phyloP scores from a whole-genome alignment of 73 alveolate genomes.

The Tetrahymena malaccensis region DNA sequence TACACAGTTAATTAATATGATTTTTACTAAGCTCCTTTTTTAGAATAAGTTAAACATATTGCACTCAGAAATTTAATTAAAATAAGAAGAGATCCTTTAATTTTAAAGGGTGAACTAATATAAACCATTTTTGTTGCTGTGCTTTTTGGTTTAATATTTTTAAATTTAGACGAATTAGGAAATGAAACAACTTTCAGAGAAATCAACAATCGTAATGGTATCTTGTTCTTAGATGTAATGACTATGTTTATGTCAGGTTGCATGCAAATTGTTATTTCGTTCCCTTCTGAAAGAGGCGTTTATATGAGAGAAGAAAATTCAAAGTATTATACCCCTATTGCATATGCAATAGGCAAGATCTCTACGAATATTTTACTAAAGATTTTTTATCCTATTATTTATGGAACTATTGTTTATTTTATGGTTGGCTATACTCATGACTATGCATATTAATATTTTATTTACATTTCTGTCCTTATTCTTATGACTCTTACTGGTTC shows the following conservation, averaged over 20 bases:
- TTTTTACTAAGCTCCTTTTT: background rate
- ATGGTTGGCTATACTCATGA: constrained; percentile 21
- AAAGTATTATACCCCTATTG: constrained; percentile 2
- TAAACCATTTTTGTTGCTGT: background rate
- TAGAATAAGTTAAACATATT: background rate
- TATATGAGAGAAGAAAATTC: constrained; percentile 40
- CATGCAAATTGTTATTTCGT: constrained; percentile 10
- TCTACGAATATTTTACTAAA: constrained; percentile 6
- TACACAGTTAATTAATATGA: background rate
- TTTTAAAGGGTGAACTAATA: background rate
- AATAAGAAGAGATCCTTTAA: background rate
- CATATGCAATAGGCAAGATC: constrained; percentile 22
- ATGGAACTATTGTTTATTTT: constrained; percentile 15
- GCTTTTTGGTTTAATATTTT: background rate
- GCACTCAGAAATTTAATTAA: background rate
- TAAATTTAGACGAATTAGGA: background rate
- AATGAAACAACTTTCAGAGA: background rate
- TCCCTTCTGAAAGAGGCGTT: constrained; percentile 36
- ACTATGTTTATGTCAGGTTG: constrained; percentile 4
- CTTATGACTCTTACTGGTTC: constrained; percentile 12
- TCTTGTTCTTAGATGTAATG: constrained; percentile 26
- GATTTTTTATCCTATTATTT: background rate
- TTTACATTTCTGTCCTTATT: background rate
- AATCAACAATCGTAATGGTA: background rate
- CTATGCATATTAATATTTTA: constrained; percentile 1